Evolutionary conservation across 2,329 filamentous ascomycete species (phyloP).

Genomic region (Alternaria solani): DNA sequence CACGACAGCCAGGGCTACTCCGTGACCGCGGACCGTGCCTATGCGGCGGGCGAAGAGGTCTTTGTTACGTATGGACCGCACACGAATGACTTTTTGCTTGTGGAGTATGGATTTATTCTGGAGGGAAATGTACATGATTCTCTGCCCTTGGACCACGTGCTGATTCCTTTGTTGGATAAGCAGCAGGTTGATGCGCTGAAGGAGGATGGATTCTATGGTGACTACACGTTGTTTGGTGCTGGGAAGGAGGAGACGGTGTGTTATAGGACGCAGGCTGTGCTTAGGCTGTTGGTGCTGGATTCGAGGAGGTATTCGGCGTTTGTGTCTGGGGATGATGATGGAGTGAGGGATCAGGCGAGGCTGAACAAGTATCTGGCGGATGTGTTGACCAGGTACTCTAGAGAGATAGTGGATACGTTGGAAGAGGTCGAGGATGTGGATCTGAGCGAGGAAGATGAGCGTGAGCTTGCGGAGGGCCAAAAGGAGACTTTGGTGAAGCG

Average conservation of each 20-base stretch:
- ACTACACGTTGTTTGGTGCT: slow-evolving; percentile 34
- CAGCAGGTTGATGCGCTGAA: slow-evolving; percentile 49
- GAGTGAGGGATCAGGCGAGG: slow-evolving; percentile 45
- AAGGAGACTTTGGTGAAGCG: slow-evolving; percentile 35
- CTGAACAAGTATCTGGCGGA: slow-evolving; percentile 50
- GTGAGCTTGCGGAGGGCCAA: slow-evolving; percentile 23
- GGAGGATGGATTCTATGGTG: slow-evolving; percentile 54
- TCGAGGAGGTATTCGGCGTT: slow-evolving; percentile 42
- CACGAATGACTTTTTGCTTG: slow-evolving; percentile 74
- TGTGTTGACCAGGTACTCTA: slow-evolving; percentile 41
- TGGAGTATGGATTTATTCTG: slow-evolving; percentile 67
- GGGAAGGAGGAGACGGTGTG: slow-evolving; percentile 41
- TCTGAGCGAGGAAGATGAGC: neutral
- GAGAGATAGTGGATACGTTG: slow-evolving; percentile 36
- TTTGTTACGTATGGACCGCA: slow-evolving; percentile 75
- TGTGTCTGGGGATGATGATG: slow-evolving; percentile 43
- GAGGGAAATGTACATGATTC: slow-evolving; percentile 50
- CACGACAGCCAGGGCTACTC: slow-evolving; percentile 63
- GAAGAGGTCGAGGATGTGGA: slow-evolving; percentile 41
- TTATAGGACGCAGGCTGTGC: slow-evolving; percentile 56
- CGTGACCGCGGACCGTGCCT: slow-evolving; percentile 61
- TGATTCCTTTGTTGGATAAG: slow-evolving; percentile 49
- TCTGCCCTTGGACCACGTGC: slow-evolving; percentile 52
- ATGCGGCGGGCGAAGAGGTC: slow-evolving; percentile 69
- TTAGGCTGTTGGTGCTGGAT: slow-evolving; percentile 48